A percentile compares a stretch with the other conserved stretches of the same genome.
These are phyloP conservation scores for Macroventuria anomochaeta DNA, from an alignment of 2,329 filamentous ascomycete species.

Conservation along the genomic window DNA sequence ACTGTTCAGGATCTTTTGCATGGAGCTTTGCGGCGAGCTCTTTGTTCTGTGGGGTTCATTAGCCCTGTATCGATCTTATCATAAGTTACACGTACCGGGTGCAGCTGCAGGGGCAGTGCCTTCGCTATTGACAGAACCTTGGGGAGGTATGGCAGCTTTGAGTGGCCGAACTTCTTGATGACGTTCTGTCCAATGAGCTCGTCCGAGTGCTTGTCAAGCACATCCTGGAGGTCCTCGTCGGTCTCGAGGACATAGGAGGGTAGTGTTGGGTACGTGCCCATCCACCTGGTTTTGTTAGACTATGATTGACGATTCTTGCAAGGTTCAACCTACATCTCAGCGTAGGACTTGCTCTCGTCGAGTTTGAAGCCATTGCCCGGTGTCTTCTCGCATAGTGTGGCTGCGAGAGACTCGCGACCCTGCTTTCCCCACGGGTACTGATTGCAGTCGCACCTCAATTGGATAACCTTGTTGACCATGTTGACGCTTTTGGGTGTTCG, in stretches of 20 bases:
- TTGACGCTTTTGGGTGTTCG: slow-evolving; percentile 13
- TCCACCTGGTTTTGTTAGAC: slow-evolving; percentile 59
- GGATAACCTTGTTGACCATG: slow-evolving; percentile 61
- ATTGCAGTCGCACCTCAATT: slow-evolving; percentile 63
- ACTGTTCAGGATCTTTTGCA: slow-evolving; percentile 67
- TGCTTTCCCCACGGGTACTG: slow-evolving; percentile 75
- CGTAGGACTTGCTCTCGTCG: slow-evolving; percentile 68
- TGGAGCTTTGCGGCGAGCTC: slow-evolving; percentile 69
- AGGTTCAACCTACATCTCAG: slow-evolving; percentile 56
- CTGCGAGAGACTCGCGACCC: slow-evolving; percentile 70
- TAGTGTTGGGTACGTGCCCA: slow-evolving; percentile 76
- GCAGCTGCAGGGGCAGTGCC: slow-evolving; percentile 75
- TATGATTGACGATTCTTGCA: too few species aligned
- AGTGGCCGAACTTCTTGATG: slow-evolving; percentile 64
- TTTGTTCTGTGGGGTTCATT: slow-evolving; percentile 58
- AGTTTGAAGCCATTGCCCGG: slow-evolving; percentile 68
- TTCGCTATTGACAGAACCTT: slow-evolving; percentile 80
- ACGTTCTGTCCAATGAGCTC: slow-evolving; percentile 69
- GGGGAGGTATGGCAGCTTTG: slow-evolving; percentile 73
- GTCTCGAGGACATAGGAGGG: slow-evolving; percentile 69
- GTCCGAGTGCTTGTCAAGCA: slow-evolving; percentile 67
- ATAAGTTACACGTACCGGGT: slow-evolving; percentile 56
- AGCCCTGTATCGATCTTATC: background rate
- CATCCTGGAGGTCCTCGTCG: slow-evolving; percentile 68
- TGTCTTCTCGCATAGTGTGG: slow-evolving; percentile 68